Evolutionary conservation across 1,139 yeast species (phyloP), one percentile per base, ranked within the genome.

Genomic region (Protomyces lactucae-debilis): DNA sequence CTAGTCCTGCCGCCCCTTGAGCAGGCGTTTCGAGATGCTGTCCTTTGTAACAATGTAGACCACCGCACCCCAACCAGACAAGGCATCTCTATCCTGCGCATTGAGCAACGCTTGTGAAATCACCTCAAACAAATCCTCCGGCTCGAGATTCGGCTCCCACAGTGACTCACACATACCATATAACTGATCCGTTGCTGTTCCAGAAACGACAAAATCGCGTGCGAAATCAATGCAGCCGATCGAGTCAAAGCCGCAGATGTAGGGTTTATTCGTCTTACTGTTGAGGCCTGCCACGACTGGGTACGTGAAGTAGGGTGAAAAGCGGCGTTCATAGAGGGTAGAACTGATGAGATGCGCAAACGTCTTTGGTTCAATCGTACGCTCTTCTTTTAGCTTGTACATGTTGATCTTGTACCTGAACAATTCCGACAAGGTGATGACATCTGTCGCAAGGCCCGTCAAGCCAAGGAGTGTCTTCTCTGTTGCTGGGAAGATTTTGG

Each of bases 61-160:
- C 40, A 89, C 88, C 16, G 96, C 97, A 72, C 99, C 99, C 97
- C 98, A 93, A 68, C 99, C 99, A 60, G 96, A 86, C 69, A 95
- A 81, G 5, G 98, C 96, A 78, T 95, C 99, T 80, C 99, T 87
- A 76, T 95, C 99, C 54, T 88, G 95, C 25, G 97, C 98, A 75
- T 88, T 91, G 78, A 93, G 80, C 69, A 95, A 79, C 0, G 97
- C 92, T 78, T 95, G 99, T 71, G 96, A 87, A 71, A 92, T 88
- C 55, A 98, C 92, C 76, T 95, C 99, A 75, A 95, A 95, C 72
- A 95, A 80, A 75, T 93, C 97, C 70, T 95, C 99, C 3, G 99
- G 93, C 75, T 85, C 97, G 68, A 66, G 59, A 55, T 54, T 57
- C 10, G 51, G 45, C 37, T 65, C 66, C 61, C 57, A 43, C 48